phyloP scores from a whole-genome alignment of 331 rosid species.

The Malus hybrid region DNA sequence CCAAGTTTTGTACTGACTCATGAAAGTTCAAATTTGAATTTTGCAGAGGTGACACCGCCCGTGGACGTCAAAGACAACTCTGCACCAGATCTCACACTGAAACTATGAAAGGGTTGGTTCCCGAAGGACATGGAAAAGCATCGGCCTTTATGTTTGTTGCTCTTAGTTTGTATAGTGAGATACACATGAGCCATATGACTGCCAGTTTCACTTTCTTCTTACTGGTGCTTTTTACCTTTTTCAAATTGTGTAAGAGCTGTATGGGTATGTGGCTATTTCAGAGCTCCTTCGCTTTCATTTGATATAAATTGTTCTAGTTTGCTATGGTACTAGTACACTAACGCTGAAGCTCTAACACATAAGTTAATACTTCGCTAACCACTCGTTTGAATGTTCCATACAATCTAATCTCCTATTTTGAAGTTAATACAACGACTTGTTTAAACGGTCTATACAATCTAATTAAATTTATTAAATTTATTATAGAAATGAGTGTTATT shows the following conservation, averaged over 20 bases:
- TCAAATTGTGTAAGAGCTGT: constrained; percentile 32
- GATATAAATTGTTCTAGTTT: not conserved
- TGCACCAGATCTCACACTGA: constrained; percentile 75
- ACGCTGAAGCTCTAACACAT: not conserved
- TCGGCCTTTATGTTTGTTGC: constrained; percentile 5
- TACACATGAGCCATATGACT: constrained; percentile 25
- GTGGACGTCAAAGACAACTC: constrained; percentile 33
- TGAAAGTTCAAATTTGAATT: constrained; percentile 41
- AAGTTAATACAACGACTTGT: too few relatives aligned
- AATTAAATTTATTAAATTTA: too few relatives aligned
- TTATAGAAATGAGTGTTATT: too few relatives aligned
- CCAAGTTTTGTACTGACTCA: constrained; percentile 34
- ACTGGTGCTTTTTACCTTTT: constrained; percentile 18
- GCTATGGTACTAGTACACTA: not conserved
- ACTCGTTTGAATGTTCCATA: not conserved
- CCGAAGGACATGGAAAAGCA: too few relatives aligned
- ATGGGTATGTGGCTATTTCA: not conserved
- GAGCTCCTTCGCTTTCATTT: not conserved
- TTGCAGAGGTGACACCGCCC: constrained; percentile 39
- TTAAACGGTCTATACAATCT: too few relatives aligned
- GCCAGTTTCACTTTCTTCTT: constrained; percentile 16
- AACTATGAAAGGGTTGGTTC: constrained; percentile 42
- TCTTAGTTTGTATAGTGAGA: constrained; percentile 42
- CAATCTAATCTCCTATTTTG: not conserved
- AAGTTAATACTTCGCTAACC: not conserved